Conservation (phyloP, 495 filamentous ascomycete genomes). For the Terfezia boudieri region DNA sequence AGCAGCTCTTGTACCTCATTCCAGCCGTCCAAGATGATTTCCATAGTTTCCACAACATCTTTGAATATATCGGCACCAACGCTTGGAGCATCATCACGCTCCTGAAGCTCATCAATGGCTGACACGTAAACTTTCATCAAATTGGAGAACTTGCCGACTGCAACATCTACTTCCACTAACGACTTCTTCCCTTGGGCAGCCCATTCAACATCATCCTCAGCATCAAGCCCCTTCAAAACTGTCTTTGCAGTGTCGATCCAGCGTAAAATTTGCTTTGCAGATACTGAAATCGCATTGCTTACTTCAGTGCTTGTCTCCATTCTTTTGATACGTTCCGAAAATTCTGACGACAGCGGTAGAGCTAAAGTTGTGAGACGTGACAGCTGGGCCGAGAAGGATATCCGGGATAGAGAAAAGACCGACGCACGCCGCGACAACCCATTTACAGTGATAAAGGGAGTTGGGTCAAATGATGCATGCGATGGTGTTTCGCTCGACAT, state of each 20-base stretch:
- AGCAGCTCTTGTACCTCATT: slow-evolving; percentile 50
- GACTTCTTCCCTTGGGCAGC: slow-evolving; percentile 68
- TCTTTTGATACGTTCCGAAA: slow-evolving; percentile 58
- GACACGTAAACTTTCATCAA: slow-evolving; percentile 74
- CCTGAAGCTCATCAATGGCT: slow-evolving; percentile 73
- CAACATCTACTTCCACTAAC: slow-evolving; percentile 67
- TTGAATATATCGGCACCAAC: slow-evolving; percentile 46
- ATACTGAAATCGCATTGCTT: slow-evolving; percentile 48
- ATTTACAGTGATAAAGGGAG: no score
- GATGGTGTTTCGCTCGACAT: no score
- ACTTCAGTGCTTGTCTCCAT: slow-evolving; percentile 64
- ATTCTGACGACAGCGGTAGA: slow-evolving; percentile 56
- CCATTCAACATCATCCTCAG: slow-evolving; percentile 95
- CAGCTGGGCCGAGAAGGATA: slow-evolving; percentile 76
- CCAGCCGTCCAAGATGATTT: slow-evolving; percentile 67
- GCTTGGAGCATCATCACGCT: slow-evolving; percentile 47
- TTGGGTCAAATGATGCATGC: no score
- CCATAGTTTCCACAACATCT: slow-evolving; percentile 64
- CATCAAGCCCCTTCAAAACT: slow-evolving; percentile 62
- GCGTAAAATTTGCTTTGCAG: slow-evolving; percentile 70
- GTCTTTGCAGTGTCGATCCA: slow-evolving; percentile 84
- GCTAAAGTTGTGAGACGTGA: slow-evolving; percentile 66
- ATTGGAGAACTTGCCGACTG: slow-evolving; percentile 62
- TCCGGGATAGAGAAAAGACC: slow-evolving; percentile 70
- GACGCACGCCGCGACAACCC: slow-evolving; percentile 36